phyloP scores from a whole-genome alignment of 208 protist genomes.

The Angomonas desouzai region DNA sequence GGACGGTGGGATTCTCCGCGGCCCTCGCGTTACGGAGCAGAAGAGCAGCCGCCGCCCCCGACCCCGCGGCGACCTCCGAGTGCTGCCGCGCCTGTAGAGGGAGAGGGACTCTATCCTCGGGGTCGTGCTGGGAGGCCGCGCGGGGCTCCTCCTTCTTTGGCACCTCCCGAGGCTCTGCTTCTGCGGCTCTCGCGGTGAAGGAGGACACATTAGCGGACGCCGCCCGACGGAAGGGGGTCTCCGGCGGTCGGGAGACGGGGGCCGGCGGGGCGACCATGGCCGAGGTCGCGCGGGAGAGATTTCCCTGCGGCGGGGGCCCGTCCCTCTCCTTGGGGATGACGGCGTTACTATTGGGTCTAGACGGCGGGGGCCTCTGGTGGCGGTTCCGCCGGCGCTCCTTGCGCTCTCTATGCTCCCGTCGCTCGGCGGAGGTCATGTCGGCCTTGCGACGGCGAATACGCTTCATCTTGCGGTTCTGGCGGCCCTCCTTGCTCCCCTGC shows the following conservation, averaged over 20 bases:
- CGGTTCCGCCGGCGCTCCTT: background rate
- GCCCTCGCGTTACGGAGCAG: slow-evolving; percentile 21
- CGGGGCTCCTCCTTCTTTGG: background rate
- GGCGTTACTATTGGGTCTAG: background rate
- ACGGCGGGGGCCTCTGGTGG: background rate
- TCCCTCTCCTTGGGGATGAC: too few relatives aligned
- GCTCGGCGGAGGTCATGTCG: slow-evolving; percentile 11
- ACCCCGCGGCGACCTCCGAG: slow-evolving; percentile 26
- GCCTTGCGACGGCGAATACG: background rate
- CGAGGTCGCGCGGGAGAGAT: slow-evolving; percentile 11
- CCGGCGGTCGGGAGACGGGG: background rate
- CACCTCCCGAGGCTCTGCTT: background rate
- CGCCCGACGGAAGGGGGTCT: background rate
- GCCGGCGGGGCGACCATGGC: background rate
- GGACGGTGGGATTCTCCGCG: slow-evolving; percentile 12
- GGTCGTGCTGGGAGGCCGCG: slow-evolving; percentile 8
- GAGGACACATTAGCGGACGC: background rate
- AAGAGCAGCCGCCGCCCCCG: slow-evolving; percentile 26
- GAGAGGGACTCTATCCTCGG: background rate
- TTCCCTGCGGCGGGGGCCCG: too few relatives aligned
- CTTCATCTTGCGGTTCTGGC: background rate
- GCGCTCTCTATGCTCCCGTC: slow-evolving; percentile 5
- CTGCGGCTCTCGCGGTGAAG: slow-evolving; percentile 1
- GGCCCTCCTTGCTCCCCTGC: background rate
- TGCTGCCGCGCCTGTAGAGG: slow-evolving; percentile 16